Conservation (phyloP, 2,329 filamentous ascomycete species). For the Apiospora koreana region DNA sequence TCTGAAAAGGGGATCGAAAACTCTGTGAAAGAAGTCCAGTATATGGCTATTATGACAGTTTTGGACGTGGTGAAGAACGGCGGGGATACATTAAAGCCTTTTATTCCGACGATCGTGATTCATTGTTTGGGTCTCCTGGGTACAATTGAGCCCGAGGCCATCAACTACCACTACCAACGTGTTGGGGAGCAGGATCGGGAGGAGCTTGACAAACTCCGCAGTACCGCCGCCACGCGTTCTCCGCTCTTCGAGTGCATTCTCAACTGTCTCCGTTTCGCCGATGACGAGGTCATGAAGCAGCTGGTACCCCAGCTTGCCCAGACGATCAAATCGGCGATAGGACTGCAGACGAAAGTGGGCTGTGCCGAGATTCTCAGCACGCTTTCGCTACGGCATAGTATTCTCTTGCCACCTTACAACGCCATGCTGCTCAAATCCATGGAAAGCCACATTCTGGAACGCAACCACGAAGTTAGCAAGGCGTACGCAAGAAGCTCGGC, state of each 20-base stretch:
- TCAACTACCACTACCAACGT: constrained; percentile 92
- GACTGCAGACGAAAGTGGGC: constrained; percentile 91
- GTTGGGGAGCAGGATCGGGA: constrained; percentile 85
- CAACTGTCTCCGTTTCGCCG: constrained; percentile 80
- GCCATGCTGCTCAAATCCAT: constrained; percentile 75
- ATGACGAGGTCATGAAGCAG: constrained; percentile 74
- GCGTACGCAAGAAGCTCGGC: constrained; percentile 86
- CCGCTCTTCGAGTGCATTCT: constrained; percentile 93
- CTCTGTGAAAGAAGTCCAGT: constrained; percentile 81
- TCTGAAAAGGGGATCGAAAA: constrained; percentile 89
- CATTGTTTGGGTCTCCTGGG: constrained; percentile 81
- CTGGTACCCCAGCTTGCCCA: constrained; percentile 73
- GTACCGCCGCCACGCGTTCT: constrained; percentile 78
- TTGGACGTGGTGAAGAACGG: constrained; percentile 89
- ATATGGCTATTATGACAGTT: constrained; percentile 80
- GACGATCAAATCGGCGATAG: constrained; percentile 82
- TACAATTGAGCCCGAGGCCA: constrained; percentile 81
- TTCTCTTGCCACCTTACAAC: constrained; percentile 74
- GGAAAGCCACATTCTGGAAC: constrained; percentile 81
- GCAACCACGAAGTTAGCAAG: constrained; percentile 90
- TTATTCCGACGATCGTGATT: constrained; percentile 79
- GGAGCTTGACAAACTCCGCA: constrained; percentile 84
- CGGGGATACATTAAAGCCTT: constrained; percentile 75
- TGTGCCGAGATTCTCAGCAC: constrained; percentile 84
- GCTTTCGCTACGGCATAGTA: constrained; percentile 76